Conservation (phyloP, 2,329 filamentous ascomycete genomes). For the Ustilaginoidea virens region DNA sequence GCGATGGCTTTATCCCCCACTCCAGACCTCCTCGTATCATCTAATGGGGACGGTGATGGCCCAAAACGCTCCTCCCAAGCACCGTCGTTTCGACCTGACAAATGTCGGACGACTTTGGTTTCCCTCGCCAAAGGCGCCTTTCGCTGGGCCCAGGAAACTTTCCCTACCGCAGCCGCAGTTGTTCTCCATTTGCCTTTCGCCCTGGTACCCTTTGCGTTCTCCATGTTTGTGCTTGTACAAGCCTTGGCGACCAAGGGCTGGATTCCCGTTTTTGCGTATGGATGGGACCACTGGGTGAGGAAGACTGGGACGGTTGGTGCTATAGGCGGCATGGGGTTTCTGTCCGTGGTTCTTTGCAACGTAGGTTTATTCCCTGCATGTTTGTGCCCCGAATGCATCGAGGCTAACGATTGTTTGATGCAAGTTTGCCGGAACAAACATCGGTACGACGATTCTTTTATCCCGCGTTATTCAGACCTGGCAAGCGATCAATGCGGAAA, state of each 20-base stretch:
- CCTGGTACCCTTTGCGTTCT: constrained; percentile 54
- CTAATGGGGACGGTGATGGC: constrained; percentile 1
- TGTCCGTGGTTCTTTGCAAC: constrained; percentile 57
- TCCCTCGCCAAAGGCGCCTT: constrained; percentile 31
- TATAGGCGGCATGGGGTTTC: constrained; percentile 57
- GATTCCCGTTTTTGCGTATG: constrained; percentile 57
- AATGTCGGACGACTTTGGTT: constrained; percentile 29
- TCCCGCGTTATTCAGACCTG: constrained; percentile 56
- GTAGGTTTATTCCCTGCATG: constrained; percentile 32
- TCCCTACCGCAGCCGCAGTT: constrained; percentile 53
- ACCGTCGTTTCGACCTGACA: constrained; percentile 4
- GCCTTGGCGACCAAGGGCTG: constrained; percentile 59
- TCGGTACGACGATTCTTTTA: constrained; percentile 59
- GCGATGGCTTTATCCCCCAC: neutral
- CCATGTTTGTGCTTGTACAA: constrained; percentile 63
- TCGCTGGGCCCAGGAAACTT: constrained; percentile 51
- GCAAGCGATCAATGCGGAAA: constrained; percentile 39
- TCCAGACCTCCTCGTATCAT: neutral
- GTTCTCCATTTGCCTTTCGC: constrained; percentile 50
- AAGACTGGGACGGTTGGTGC: constrained; percentile 54
- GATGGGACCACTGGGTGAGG: constrained; percentile 58
- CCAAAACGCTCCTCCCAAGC: neutral
- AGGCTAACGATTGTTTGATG: neutral
- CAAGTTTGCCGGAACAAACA: constrained; percentile 66
- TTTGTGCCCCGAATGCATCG: no score